Evolutionary conservation across 1,284 basidiomycete species (phyloP).

Genomic region (Apiotrichum laibachii): DNA sequence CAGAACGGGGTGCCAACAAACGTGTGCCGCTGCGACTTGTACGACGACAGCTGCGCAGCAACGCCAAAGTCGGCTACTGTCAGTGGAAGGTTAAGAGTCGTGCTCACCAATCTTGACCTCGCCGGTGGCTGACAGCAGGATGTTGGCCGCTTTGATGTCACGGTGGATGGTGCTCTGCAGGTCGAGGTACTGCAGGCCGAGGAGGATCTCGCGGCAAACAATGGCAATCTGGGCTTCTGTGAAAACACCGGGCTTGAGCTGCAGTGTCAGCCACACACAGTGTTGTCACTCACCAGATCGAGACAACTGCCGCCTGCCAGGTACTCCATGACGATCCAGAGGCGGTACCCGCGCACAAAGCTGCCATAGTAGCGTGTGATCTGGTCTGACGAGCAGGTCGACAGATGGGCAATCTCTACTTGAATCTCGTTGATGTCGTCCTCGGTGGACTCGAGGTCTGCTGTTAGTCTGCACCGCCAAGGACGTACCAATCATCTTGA

Average conservation of each 20-base stretch:
- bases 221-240: slow-evolving; percentile 91
- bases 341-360: slow-evolving; percentile 92
- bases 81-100: slow-evolving; percentile 31
- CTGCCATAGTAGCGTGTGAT: slow-evolving; percentile 96
- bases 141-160: slow-evolving; percentile 98
- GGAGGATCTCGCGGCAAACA: slow-evolving; percentile 84
- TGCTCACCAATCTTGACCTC: slow-evolving; percentile 75
- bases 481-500: slow-evolving; percentile 88
- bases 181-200: slow-evolving; percentile 95
- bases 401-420: slow-evolving; percentile 92
- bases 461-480: not conserved
- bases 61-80: slow-evolving; percentile 86
- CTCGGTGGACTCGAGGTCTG: slow-evolving; percentile 64
- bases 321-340: slow-evolving; percentile 99
- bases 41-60: slow-evolving; percentile 83
- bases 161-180: slow-evolving; percentile 92
- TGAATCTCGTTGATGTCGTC: slow-evolving; percentile 97
- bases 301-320: slow-evolving; percentile 97
- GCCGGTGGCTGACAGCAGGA: slow-evolving; percentile 83
- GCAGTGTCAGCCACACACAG: slow-evolving; percentile 4
- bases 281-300: slow-evolving; percentile 60
- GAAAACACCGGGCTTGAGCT: slow-evolving; percentile 84
- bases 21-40: slow-evolving; percentile 87
- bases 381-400: slow-evolving; percentile 92
- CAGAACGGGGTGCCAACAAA: slow-evolving; percentile 95